Evolutionary conservation across 2,329 filamentous ascomycete species (phyloP).

Genomic region (Chaetomium sp.): DNA sequence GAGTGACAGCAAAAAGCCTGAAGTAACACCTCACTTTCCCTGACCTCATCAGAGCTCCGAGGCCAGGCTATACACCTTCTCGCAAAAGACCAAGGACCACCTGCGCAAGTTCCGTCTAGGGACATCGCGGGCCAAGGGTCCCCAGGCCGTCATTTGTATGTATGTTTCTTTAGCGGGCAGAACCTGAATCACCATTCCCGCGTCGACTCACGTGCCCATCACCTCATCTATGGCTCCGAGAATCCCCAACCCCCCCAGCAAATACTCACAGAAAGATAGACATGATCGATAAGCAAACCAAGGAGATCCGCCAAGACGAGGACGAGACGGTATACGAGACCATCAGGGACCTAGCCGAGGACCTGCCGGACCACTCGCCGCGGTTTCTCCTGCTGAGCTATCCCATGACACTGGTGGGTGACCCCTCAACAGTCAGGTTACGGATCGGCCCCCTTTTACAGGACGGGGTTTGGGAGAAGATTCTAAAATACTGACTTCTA

Average conservation of each 20-base stretch:
- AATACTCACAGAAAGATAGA: constrained; percentile 31
- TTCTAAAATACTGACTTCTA: neutral
- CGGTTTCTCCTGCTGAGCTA: constrained; percentile 88
- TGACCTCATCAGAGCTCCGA: constrained; percentile 56
- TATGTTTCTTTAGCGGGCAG: constrained; percentile 27
- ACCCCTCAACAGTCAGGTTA: neutral
- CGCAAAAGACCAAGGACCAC: constrained; percentile 78
- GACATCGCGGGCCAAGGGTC: constrained; percentile 77
- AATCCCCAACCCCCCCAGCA: neutral
- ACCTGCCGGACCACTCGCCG: constrained; percentile 86
- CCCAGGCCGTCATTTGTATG: constrained; percentile 93
- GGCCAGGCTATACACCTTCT: constrained; percentile 87
- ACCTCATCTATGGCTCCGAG: neutral
- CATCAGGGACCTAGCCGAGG: constrained; percentile 74
- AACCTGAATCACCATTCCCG: constrained; percentile 14
- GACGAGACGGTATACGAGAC: constrained; percentile 71
- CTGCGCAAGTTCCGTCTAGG: constrained; percentile 90
- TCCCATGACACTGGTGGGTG: constrained; percentile 69
- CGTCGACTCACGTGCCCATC: neutral
- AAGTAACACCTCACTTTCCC: neutral
- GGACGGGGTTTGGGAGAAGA: neutral
- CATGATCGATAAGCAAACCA: constrained; percentile 83
- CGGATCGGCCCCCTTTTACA: neutral
- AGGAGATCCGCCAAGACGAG: constrained; percentile 82
- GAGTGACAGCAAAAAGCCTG: no score